Conservation (phyloP, 345 rosid species). For the Xanthoceras sorbifolium region DNA sequence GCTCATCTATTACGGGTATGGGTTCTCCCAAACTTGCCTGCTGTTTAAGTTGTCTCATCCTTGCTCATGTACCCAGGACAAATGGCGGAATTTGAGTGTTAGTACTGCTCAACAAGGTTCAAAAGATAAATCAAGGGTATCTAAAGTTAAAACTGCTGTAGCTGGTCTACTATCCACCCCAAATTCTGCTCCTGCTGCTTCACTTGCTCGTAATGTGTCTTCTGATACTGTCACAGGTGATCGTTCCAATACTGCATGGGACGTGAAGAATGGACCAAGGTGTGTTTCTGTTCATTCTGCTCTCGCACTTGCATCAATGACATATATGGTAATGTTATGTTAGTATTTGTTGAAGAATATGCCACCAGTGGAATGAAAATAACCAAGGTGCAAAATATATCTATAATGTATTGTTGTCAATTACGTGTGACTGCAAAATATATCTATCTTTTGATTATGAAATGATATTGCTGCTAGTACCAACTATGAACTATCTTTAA, state of each 20-base stretch:
- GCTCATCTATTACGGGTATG: not conserved
- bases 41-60: constrained; percentile 14
- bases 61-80: constrained; percentile 51
- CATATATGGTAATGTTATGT: not conserved
- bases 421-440: no score
- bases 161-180: constrained; percentile 26
- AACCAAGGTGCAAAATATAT: not conserved
- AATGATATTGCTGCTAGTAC: no score
- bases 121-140: constrained; percentile 52
- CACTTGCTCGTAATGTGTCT: constrained; percentile 33
- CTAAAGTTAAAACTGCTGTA: constrained; percentile 36
- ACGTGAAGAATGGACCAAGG: constrained; percentile 44
- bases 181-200: constrained; percentile 39
- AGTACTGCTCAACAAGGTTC: constrained; percentile 56
- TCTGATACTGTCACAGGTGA: constrained; percentile 32
- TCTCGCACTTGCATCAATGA: not conserved
- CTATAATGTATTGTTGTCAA: no score
- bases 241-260: constrained; percentile 27
- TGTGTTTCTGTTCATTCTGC: constrained; percentile 20
- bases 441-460: no score
- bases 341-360: not conserved
- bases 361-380: not conserved
- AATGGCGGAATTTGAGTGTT: constrained; percentile 81
- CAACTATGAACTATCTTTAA: no score
- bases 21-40: not conserved